phyloP scores from a whole-genome alignment of 192 early-diverging fungal genomes.

The Coemansia sp. region DNA sequence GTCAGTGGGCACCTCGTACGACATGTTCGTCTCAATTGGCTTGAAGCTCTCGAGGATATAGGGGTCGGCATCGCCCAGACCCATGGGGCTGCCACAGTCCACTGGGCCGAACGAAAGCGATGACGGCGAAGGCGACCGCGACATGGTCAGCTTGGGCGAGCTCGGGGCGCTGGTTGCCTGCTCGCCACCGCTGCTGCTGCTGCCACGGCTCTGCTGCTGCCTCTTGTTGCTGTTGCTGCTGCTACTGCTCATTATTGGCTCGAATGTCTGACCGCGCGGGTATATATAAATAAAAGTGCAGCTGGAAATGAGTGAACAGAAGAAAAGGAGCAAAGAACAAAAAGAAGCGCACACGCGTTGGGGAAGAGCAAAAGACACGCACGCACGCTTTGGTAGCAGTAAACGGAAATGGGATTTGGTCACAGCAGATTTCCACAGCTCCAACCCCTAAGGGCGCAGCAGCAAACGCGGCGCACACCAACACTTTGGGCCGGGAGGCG shows the following conservation, averaged over 20 bases:
- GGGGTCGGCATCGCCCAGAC: conserved; percentile 41
- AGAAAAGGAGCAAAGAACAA: conserved; percentile 1
- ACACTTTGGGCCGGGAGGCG: too few species aligned
- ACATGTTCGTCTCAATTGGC: conserved; percentile 40
- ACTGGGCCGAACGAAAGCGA: conserved; percentile 2
- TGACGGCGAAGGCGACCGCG: conserved; percentile 34
- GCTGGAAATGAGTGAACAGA: not conserved
- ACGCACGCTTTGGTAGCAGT: too few species aligned
- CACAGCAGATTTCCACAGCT: too few species aligned
- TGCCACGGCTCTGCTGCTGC: conserved; percentile 8
- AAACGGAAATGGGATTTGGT: too few species aligned
- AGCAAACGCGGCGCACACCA: too few species aligned
- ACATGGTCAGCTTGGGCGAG: conserved; percentile 26
- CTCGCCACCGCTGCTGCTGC: conserved; percentile 6
- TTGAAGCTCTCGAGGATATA: conserved; percentile 27
- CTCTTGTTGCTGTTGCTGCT: not conserved
- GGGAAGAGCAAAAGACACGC: too few species aligned
- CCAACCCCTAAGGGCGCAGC: too few species aligned
- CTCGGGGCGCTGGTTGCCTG: conserved; percentile 26
- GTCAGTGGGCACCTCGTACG: conserved; percentile 32
- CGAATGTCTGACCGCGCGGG: not conserved
- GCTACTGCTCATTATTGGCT: conserved; percentile 4
- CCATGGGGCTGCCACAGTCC: conserved; percentile 46
- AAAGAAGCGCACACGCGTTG: too few species aligned
- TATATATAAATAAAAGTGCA: not conserved